Conservation (phyloP, 2,329 filamentous ascomycete species). For the Cladosporium oxysporum region DNA sequence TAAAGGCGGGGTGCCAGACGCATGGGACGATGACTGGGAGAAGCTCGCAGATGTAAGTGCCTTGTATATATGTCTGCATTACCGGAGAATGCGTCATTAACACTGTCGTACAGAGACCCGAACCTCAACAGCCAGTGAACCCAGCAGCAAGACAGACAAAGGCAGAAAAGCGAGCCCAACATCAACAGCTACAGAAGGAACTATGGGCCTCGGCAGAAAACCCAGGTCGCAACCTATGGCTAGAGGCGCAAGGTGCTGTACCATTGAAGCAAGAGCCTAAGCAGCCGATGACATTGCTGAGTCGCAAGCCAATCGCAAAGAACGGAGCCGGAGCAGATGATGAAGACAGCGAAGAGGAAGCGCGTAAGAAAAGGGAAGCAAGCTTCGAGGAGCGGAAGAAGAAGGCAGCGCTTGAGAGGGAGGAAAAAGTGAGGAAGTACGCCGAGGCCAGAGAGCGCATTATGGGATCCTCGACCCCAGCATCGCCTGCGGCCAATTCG, state of each 20-base stretch:
- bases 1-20: slow-evolving; percentile 62
- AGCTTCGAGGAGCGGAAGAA: slow-evolving; percentile 76
- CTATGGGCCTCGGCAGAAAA: slow-evolving; percentile 90
- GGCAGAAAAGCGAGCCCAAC: slow-evolving; percentile 75
- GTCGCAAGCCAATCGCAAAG: slow-evolving; percentile 72
- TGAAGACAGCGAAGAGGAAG: slow-evolving; percentile 67
- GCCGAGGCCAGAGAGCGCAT: slow-evolving; percentile 86
- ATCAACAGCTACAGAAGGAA: slow-evolving; percentile 79
- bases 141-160: slow-evolving; percentile 61
- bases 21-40: slow-evolving; percentile 95
- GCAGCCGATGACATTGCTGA: slow-evolving; percentile 79
- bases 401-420: slow-evolving; percentile 75
- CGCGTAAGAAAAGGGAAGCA: slow-evolving; percentile 61
- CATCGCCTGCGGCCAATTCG: slow-evolving; percentile 26
- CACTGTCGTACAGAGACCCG: slow-evolving; percentile 16
- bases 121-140: slow-evolving; percentile 42
- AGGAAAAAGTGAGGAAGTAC: slow-evolving; percentile 88
- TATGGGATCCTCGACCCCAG: slow-evolving; percentile 63
- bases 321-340: slow-evolving; percentile 50
- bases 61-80: neutral
- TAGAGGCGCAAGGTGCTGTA: slow-evolving; percentile 63
- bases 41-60: slow-evolving; percentile 62
- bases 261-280: slow-evolving; percentile 73
- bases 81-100: neutral
- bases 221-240: slow-evolving; percentile 71